phyloP scores from a whole-genome alignment of 1,284 basidiomycete genomes.

The Bjerkandera adusta region DNA sequence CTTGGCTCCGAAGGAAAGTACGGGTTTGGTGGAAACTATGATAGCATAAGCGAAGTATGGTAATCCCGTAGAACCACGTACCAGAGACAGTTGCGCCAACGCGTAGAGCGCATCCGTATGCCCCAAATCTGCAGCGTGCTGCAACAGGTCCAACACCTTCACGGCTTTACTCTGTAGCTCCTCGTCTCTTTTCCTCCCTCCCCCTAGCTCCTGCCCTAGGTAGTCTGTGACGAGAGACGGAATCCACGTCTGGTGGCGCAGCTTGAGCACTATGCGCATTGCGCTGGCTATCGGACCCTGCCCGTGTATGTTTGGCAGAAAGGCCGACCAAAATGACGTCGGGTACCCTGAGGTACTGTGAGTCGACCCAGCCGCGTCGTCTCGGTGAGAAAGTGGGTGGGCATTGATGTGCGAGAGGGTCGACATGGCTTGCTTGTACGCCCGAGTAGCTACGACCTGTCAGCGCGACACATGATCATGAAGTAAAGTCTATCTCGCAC shows the following conservation, averaged over 20 bases:
- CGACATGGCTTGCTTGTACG: conserved; percentile 67
- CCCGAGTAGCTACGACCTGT: conserved; percentile 52
- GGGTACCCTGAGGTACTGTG: conserved; percentile 39
- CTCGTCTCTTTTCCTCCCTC: conserved; percentile 53
- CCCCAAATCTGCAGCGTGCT: conserved; percentile 78
- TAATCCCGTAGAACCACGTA: conserved; percentile 43
- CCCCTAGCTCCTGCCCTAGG: conserved; percentile 40
- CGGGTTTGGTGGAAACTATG: conserved; percentile 69
- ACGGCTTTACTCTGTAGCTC: conserved; percentile 65
- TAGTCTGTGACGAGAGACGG: conserved; percentile 40
- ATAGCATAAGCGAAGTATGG: not conserved
- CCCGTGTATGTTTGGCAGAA: conserved; percentile 66
- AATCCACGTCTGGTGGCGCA: conserved; percentile 52
- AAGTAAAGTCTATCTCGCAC: conserved; percentile 12
- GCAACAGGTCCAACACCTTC: conserved; percentile 73
- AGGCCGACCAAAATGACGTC: conserved; percentile 56
- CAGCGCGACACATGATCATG: not conserved
- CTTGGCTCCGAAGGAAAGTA: conserved; percentile 60
- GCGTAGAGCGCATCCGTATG: conserved; percentile 74
- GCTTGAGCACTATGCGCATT: conserved; percentile 59
- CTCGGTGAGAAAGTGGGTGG: conserved; percentile 50
- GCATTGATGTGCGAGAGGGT: conserved; percentile 62
- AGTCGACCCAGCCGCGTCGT: conserved; percentile 39
- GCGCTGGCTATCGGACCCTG: conserved; percentile 69
- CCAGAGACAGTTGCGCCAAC: conserved; percentile 71